Conservation (phyloP, 805 yeast species). For the Ogataea haglerorum region DNA sequence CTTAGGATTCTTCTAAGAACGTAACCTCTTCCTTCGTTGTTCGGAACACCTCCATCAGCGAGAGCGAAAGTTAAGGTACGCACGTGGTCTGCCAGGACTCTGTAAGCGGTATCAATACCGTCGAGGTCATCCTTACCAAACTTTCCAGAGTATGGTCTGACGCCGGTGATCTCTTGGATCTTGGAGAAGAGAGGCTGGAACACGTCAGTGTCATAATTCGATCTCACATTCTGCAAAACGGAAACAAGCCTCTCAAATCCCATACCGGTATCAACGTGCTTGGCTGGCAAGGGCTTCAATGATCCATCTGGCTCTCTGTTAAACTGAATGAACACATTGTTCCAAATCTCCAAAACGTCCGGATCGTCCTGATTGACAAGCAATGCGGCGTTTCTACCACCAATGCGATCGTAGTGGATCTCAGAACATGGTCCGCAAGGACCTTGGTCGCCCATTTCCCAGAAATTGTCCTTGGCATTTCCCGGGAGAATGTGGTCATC, state of each 20-base stretch:
- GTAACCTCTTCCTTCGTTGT: slow-evolving; percentile 98
- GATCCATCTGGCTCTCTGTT: slow-evolving; percentile 89
- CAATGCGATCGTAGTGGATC: slow-evolving; percentile 95
- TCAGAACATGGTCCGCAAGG: slow-evolving; percentile 99
- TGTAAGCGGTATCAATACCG: slow-evolving; percentile 96
- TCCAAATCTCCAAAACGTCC: slow-evolving; percentile 96
- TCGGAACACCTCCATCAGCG: slow-evolving; percentile 99
- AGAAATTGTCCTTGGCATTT: slow-evolving; percentile 84
- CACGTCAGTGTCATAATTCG: slow-evolving; percentile 97
- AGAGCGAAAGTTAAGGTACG: slow-evolving; percentile 95
- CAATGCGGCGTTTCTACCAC: slow-evolving; percentile 91
- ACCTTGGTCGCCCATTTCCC: slow-evolving; percentile 99
- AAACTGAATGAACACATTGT: slow-evolving; percentile 93
- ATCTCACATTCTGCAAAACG: slow-evolving; percentile 81
- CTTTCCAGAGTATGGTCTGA: slow-evolving; percentile 85
- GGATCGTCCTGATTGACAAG: slow-evolving; percentile 98
- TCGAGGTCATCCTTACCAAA: slow-evolving; percentile 91
- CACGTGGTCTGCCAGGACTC: slow-evolving; percentile 98
- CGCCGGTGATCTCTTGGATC: slow-evolving; percentile 92
- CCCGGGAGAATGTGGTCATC: slow-evolving; percentile 95
- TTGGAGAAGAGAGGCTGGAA: slow-evolving; percentile 82
- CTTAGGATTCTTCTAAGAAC: slow-evolving; percentile 95
- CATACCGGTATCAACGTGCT: slow-evolving; percentile 98
- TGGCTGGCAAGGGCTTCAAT: slow-evolving; percentile 81
- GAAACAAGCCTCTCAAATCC: slow-evolving; percentile 98